Percentiles rank a stretch among this genome's conserved stretches.
These are phyloP conservation scores for Penicillium soppii DNA, from an alignment of 495 filamentous ascomycete species.

Conservation along the genomic window DNA sequence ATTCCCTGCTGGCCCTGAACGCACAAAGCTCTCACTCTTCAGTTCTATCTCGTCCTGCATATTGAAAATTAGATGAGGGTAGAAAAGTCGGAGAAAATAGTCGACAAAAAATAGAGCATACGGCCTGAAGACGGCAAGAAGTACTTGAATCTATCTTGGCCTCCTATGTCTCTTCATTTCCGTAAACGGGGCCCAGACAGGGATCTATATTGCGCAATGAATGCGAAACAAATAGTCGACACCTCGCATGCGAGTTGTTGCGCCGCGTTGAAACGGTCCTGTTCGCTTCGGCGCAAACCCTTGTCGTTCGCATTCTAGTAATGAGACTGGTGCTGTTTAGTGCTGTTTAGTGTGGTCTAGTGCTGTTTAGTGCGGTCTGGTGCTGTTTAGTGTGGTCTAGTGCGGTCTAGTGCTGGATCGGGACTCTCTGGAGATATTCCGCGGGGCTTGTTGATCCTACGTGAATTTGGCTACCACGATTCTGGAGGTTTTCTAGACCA, in stretches of 20 bases:
- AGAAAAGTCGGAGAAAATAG: constrained; percentile 1
- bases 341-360: no score
- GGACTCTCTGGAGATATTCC: not conserved
- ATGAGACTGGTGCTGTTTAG: constrained; percentile 2
- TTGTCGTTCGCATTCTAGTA: constrained; percentile 11
- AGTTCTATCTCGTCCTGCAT: constrained; percentile 26
- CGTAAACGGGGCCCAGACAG: constrained; percentile 7
- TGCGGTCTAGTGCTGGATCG: no score
- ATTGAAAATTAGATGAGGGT: not conserved
- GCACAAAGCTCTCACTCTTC: constrained; percentile 21
- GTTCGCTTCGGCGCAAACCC: constrained; percentile 14
- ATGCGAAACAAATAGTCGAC: constrained; percentile 10
- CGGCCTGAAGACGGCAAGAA: not conserved
- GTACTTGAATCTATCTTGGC: not conserved
- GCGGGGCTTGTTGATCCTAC: no score
- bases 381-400: no score
- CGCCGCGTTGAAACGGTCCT: constrained; percentile 1
- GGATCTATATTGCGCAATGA: constrained; percentile 10
- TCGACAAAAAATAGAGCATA: not conserved
- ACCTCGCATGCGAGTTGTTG: constrained; percentile 4
- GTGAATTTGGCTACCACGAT: no score
- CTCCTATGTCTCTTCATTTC: constrained; percentile 3
- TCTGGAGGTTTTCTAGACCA: no score
- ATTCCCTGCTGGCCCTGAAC: constrained; percentile 14
- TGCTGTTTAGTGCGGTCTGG: no score